Base-by-base conservation (phyloP, 2,329 filamentous ascomycete species). In the Verticillium isaacii region DNA sequence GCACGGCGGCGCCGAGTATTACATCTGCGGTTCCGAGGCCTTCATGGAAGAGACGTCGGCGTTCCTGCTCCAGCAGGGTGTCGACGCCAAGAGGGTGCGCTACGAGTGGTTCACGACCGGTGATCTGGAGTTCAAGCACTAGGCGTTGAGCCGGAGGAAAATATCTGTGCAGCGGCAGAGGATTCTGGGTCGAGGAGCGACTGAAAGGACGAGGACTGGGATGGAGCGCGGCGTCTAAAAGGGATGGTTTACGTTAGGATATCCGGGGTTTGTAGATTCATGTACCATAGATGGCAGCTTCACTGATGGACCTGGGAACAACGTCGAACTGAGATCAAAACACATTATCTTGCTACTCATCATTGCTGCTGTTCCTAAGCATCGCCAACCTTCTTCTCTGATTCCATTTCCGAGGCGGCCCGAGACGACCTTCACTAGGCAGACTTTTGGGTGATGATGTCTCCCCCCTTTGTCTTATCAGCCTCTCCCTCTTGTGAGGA, bases 41-140 rank as follows among this genome's bases (percentile, higher is more conserved):
- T 84, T 85, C 66, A 84, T 84, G 82, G 66, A 77, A 2, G 80
- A 84, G 67, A 80, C 82, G 72, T 74, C 75, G 2, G 71, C 74
- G 59, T 80, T 76, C 56, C 71, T 83, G 58, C 71, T 74, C 60
- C 66, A 71, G 12, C 72, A 78, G 59, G 75, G 78, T 34, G 75
- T 83, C 2, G 69, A 70, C 19, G 63, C 71, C 3, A 61, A 66
- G 17, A 73, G 78, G 52, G 72, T 82, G 67, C 77, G 79, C 63
- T 78, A 77, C 58, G 80, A 82, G 68, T 70, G 80, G 14, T 81
- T 83, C 68, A 75, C 80, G 61, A 77, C 78, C 17, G 75, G 80
- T 1, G 79, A 80, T 37, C 69, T 78, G 69, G 73, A 52, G 45
- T 52, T 52, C 45, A 52, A 52, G 45, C 45, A 52, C 45, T 52